Percentiles rank a stretch among this genome's conserved stretches.
These are phyloP conservation scores for Craterostigma plantagineum DNA, from an alignment of 257 asterid species.

Conservation along the genomic window DNA sequence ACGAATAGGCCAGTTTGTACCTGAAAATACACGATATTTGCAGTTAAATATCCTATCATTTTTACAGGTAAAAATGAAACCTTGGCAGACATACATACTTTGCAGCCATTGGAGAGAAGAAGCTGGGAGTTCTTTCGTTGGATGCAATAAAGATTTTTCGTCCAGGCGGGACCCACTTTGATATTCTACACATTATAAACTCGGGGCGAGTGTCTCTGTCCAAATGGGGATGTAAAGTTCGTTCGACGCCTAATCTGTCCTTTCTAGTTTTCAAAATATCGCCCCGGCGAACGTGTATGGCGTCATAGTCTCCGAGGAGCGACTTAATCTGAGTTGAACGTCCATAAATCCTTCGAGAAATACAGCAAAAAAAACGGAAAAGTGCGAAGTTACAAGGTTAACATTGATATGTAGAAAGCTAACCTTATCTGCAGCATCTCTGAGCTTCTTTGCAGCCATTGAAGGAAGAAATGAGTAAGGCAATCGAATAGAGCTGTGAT, in stretches of 20 bases:
- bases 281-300: constrained; percentile 94
- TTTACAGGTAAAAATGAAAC: too few species aligned
- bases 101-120: constrained; percentile 58
- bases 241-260: constrained; percentile 68
- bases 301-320: constrained; percentile 80
- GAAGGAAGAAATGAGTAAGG: constrained; percentile 87
- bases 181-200: constrained; percentile 76
- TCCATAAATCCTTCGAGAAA: not conserved
- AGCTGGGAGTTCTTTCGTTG: constrained; percentile 68
- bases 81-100: too few species aligned
- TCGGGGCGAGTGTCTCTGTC: constrained; percentile 90
- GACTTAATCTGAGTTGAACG: constrained; percentile 47
- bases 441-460: constrained; percentile 65
- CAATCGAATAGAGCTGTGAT: constrained; percentile 47
- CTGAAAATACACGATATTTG: too few species aligned
- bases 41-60: too few species aligned
- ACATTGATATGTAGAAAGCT: too few species aligned
- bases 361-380: constrained; percentile 2
- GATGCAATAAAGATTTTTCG: constrained; percentile 84
- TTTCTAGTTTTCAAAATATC: constrained; percentile 75
- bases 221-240: constrained; percentile 76
- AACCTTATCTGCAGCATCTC: constrained; percentile 74
- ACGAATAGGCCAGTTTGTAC: constrained; percentile 74
- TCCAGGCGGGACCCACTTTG: constrained; percentile 74
- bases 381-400: not conserved